Evolutionary conservation across 1,284 basidiomycete species (phyloP).

Genomic region (Salmacisia buchloeana): DNA sequence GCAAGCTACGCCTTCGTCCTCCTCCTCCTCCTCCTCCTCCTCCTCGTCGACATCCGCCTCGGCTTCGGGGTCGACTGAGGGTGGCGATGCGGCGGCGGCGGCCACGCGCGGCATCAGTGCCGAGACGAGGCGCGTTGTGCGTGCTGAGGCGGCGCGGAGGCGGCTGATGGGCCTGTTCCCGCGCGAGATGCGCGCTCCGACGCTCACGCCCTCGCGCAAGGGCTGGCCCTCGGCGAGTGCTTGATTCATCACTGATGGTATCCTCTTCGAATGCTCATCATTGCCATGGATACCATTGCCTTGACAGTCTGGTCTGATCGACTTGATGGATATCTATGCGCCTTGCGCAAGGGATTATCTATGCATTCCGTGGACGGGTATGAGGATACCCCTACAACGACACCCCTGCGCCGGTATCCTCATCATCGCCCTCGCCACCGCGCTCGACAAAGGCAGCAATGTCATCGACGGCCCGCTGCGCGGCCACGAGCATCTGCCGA

Average conservation of each 20-base stretch:
- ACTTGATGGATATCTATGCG: too few species aligned
- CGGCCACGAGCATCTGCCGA: background rate
- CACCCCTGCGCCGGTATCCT: background rate
- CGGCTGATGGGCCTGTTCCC: constrained; percentile 45
- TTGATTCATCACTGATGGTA: background rate
- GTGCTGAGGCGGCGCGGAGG: constrained; percentile 12
- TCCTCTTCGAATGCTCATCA: background rate
- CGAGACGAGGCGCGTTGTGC: constrained; percentile 19
- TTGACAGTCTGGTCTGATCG: too few species aligned
- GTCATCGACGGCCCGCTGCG: background rate
- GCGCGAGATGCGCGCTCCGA: constrained; percentile 44
- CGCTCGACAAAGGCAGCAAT: background rate
- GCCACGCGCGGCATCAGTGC: constrained; percentile 23
- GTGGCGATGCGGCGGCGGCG: constrained; percentile 26
- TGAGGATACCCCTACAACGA: constrained; percentile 6
- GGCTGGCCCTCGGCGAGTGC: constrained; percentile 24
- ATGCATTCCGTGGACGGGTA: too few species aligned
- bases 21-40: background rate
- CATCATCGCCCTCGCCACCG: background rate
- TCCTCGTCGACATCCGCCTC: constrained; percentile 13
- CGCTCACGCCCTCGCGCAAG: constrained; percentile 32
- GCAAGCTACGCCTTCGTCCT: background rate
- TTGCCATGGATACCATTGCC: background rate
- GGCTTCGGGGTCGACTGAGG: constrained; percentile 24
- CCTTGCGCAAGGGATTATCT: too few species aligned